phyloP scores from a whole-genome alignment of 176 grass and related monocot genomes.

The Aechmea fasciata region DNA sequence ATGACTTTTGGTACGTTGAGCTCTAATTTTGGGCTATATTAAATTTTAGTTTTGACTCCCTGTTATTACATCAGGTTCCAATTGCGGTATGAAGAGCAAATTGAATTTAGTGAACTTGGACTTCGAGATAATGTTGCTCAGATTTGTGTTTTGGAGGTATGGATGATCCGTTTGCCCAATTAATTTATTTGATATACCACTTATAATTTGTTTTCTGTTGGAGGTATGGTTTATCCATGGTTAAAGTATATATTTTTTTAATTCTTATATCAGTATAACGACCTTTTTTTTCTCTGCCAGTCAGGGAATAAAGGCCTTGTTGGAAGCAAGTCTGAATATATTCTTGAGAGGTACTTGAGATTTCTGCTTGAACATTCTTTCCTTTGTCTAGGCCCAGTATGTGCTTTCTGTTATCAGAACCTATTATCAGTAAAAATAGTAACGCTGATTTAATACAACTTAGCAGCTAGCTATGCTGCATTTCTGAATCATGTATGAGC shows the following conservation, averaged over 20 bases:
- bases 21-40: background rate
- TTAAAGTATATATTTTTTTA: background rate
- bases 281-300: slow-evolving; percentile 33
- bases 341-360: slow-evolving; percentile 44
- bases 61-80: slow-evolving; percentile 45
- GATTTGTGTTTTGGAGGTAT: slow-evolving; percentile 87
- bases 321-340: slow-evolving; percentile 36
- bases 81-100: slow-evolving; percentile 60
- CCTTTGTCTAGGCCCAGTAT: background rate
- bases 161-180: background rate
- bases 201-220: slow-evolving; percentile 2
- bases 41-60: background rate
- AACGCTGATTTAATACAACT: too few species aligned
- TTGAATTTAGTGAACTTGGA: slow-evolving; percentile 75
- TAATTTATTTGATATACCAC: background rate
- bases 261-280: slow-evolving; percentile 14
- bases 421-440: too few species aligned
- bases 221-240: background rate
- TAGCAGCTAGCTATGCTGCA: too few species aligned
- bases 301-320: slow-evolving; percentile 26
- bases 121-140: slow-evolving; percentile 96
- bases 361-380: slow-evolving; percentile 1
- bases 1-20: background rate
- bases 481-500: too few species aligned
- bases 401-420: background rate